Evolutionary conservation across 495 filamentous ascomycete species (phyloP), one percentile per base, ranked within the genome.

Genomic region (Annulohypoxylon nitens): DNA sequence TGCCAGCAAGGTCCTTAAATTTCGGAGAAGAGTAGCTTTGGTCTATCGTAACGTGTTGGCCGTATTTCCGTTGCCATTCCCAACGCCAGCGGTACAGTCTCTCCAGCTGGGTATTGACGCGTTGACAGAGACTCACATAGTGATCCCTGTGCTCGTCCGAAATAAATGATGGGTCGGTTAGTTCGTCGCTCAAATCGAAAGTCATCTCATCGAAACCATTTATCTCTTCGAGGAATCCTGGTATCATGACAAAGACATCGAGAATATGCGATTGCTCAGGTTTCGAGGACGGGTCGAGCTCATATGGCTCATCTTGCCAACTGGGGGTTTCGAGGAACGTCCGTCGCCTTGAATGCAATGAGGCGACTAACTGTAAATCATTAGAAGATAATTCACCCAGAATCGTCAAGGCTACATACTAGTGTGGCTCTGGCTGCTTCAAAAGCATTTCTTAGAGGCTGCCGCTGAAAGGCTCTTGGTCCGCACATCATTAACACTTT

Each of bases 61-160:
- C 67, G 14, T 67, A 67, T 11, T 57, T 47, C 4, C 30, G 43
- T 14, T 76, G 74, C 74, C 74, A 76, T 16, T 70, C 30, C 70
- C 70, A 76, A 47, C 74, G 74, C 74, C 74, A 76, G 2, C 51
- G 61, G 34, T 70, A 76, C 33, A 76, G 70, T 26, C 37, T 70
- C 23, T 70, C 61, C 3, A 76, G 66, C n/a, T 70, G 65, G 20
- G 23, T 3, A 14, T 37, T 25, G 11, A 76, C 61, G 3, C 62
- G 53, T 53, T 36, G 26, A 14, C 61, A 66, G 9, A 76, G 34
- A 10, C 58, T 43, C 9, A 20, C 11, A 37, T 34, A 62, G 18
- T 20, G 41, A 26, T 30, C 39, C 18, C 34, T 39, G 7, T 61
- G 39, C 26, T 67, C 67, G 36, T 67, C 57, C 14, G 41, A 59